A percentile compares a stretch with the other conserved stretches of the same genome.
Evolutionary conservation across 768 basidiomycete genomes (phyloP).

Genomic region (Serendipita indica): DNA sequence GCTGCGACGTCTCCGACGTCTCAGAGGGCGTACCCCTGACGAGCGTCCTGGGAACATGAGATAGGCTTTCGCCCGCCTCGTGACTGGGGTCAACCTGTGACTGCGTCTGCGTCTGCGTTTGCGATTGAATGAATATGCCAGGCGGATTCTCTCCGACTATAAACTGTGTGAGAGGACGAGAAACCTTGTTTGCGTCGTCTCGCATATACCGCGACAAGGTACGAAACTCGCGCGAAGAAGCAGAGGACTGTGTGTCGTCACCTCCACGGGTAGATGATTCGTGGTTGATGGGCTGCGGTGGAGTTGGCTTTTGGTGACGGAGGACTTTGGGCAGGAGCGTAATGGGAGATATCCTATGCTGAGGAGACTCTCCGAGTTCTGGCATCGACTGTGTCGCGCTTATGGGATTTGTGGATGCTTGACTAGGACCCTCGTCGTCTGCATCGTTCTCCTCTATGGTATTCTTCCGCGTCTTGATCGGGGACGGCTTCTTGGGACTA

Average conservation of each 20-base stretch:
- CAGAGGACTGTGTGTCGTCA: not conserved
- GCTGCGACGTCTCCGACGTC: not conserved
- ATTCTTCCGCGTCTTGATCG: not conserved
- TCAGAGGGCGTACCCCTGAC: not conserved
- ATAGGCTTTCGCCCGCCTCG: not conserved
- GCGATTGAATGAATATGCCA: not conserved
- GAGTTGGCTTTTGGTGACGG: not conserved
- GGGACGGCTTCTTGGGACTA: not conserved
- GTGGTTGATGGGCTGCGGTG: not conserved
- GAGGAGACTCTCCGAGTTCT: not conserved
- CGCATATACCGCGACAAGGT: not conserved
- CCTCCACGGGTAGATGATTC: not conserved
- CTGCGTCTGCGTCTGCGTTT: not conserved
- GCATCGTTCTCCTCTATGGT: not conserved
- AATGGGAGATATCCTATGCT: not conserved
- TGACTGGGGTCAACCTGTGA: not conserved
- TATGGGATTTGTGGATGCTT: not conserved
- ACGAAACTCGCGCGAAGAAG: not conserved
- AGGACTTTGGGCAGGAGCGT: not conserved
- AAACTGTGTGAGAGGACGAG: not conserved
- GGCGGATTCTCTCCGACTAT: not conserved
- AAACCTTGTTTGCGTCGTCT: not conserved
- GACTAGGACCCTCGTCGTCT: not conserved
- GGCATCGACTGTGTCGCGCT: constrained; percentile 5
- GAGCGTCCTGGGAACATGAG: not conserved